Conservation (phyloP, 192 early-diverging fungal genomes). For the Allomyces macrogynus region DNA sequence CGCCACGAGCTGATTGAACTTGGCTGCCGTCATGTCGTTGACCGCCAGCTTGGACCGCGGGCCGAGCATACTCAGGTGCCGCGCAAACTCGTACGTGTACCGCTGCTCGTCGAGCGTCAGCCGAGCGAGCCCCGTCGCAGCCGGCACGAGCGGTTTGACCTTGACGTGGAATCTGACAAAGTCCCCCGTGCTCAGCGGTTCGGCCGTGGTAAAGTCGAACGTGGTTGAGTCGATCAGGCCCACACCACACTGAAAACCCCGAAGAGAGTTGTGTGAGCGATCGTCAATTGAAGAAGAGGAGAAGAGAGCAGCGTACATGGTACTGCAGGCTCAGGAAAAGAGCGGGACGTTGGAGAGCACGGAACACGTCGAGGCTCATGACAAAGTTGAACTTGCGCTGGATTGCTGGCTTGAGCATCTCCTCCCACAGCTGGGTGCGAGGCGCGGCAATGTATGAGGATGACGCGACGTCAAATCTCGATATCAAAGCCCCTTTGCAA, state of each 20-base stretch:
- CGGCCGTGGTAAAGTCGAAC: slow-evolving; percentile 22
- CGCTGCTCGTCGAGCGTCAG: slow-evolving; percentile 18
- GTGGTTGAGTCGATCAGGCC: too few relatives aligned
- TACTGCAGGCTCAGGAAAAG: slow-evolving; percentile 30
- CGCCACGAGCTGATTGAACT: slow-evolving; percentile 15
- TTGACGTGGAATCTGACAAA: slow-evolving; percentile 16
- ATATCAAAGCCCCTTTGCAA: too few relatives aligned
- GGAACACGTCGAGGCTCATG: slow-evolving; percentile 12
- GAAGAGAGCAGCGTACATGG: slow-evolving; percentile 14
- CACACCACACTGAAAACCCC: neutral
- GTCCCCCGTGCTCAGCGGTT: slow-evolving; percentile 7
- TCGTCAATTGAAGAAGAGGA: neutral
- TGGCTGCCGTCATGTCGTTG: slow-evolving; percentile 11
- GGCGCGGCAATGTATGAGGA: neutral
- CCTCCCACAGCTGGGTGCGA: slow-evolving; percentile 18
- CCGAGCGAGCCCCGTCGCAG: slow-evolving; percentile 10
- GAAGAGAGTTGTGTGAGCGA: slow-evolving; percentile 10
- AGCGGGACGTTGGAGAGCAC: slow-evolving; percentile 16
- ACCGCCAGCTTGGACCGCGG: slow-evolving; percentile 16
- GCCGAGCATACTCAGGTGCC: slow-evolving; percentile 26
- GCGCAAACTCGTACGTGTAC: slow-evolving; percentile 20
- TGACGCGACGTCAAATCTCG: too few relatives aligned
- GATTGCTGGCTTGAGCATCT: slow-evolving; percentile 16
- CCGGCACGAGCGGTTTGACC: slow-evolving; percentile 10
- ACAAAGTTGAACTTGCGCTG: slow-evolving; percentile 17